These are phyloP conservation scores for Pseudomonodictys pantanalensis DNA, from an alignment of 495 filamentous ascomycete species.

Conservation along the genomic window DNA sequence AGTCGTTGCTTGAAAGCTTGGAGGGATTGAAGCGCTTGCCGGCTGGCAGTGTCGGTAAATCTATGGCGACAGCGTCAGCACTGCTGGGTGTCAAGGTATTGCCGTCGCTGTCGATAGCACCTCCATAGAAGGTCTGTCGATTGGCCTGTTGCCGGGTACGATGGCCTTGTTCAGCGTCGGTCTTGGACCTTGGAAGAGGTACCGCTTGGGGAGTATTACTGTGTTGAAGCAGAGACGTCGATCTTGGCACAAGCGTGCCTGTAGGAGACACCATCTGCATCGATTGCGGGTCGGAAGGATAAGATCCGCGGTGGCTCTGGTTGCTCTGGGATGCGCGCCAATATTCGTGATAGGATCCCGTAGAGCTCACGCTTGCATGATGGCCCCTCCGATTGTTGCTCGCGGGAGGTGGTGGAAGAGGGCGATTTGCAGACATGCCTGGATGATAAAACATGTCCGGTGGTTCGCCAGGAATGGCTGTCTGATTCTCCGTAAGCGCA, in stretches of 20 bases:
- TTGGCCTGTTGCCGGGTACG: constrained; percentile 51
- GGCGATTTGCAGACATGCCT: constrained; percentile 61
- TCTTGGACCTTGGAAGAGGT: constrained; percentile 85
- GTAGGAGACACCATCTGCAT: constrained; percentile 20
- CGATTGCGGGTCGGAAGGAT: constrained; percentile 32
- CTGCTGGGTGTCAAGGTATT: constrained; percentile 50
- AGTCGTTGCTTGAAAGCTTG: constrained; percentile 80
- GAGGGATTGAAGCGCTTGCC: constrained; percentile 67
- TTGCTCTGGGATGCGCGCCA: constrained; percentile 24
- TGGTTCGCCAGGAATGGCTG: constrained; percentile 60
- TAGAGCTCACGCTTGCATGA: constrained; percentile 19
- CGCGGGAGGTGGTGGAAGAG: constrained; percentile 75
- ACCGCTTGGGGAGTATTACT: constrained; percentile 75
- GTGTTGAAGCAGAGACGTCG: constrained; percentile 78
- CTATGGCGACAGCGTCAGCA: constrained; percentile 50
- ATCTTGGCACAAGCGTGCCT: constrained; percentile 64
- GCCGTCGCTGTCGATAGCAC: constrained; percentile 31
- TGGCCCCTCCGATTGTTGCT: constrained; percentile 16
- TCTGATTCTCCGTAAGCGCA: constrained; percentile 52
- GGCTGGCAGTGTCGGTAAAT: constrained; percentile 48
- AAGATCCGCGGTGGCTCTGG: constrained; percentile 26
- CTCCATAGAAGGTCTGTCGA: constrained; percentile 48
- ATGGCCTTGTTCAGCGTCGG: constrained; percentile 72
- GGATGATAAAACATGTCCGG: constrained; percentile 95
- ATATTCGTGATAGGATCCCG: constrained; percentile 27